Evolutionary conservation across 2,329 filamentous ascomycete genomes (phyloP).

Genomic region (Diplodia mutila): DNA sequence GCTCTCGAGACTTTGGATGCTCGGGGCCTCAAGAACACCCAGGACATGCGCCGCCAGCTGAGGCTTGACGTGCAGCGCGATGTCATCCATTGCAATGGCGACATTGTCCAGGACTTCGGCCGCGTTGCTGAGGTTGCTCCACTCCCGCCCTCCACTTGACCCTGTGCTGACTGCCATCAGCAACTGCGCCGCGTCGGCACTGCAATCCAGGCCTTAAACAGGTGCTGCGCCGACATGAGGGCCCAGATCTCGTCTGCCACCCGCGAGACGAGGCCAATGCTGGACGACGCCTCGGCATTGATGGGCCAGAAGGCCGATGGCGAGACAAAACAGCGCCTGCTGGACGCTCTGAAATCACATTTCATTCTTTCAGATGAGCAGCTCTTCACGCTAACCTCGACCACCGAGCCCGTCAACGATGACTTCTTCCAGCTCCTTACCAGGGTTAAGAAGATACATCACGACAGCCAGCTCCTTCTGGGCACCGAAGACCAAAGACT

Average conservation of each 20-base stretch:
- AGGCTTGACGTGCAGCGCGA: conserved; percentile 86
- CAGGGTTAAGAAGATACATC: conserved; percentile 83
- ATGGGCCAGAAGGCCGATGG: conserved; percentile 73
- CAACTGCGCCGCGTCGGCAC: conserved; percentile 84
- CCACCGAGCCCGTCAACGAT: conserved; percentile 81
- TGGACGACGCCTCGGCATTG: conserved; percentile 76
- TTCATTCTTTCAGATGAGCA: conserved; percentile 87
- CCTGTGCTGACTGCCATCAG: conserved; percentile 50
- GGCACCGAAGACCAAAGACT: conserved; percentile 88
- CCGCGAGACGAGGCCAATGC: conserved; percentile 70
- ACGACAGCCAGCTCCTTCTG: conserved; percentile 85
- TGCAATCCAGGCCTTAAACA: conserved; percentile 77
- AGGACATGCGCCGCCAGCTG: conserved; percentile 77
- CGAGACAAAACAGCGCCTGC: conserved; percentile 77
- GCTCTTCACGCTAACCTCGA: conserved; percentile 72
- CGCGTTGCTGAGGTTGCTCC: conserved; percentile 75
- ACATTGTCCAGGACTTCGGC: conserved; percentile 86
- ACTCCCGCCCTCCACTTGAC: not conserved
- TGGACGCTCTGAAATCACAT: conserved; percentile 76
- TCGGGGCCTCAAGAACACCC: conserved; percentile 70
- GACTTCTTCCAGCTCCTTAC: conserved; percentile 77
- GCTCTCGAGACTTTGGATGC: conserved; percentile 77
- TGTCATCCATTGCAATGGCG: conserved; percentile 88
- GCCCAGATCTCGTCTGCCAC: conserved; percentile 75
- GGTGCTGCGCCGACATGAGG: conserved; percentile 79